Evolutionary conservation across 2,329 filamentous ascomycete genomes (phyloP), one percentile per base, ranked within the genome.

Genomic region (Aureobasidium sp.): DNA sequence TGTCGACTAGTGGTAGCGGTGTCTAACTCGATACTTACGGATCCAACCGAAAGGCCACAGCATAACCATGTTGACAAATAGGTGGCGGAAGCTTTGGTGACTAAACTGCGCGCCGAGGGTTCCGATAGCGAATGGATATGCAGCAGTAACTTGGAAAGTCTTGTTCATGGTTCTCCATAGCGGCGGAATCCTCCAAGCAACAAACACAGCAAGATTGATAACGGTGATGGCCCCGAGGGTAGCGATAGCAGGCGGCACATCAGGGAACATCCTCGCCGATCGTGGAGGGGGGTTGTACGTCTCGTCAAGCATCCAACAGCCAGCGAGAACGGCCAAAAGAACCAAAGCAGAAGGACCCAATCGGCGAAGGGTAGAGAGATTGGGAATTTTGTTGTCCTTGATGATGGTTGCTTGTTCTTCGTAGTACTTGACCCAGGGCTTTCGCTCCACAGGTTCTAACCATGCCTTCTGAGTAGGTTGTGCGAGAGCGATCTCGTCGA

Each of bases 101-200:
- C 85, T 88, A 74, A 91, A 89, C 53, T 83, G 75, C 65, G 83
- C 83, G 35, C 83, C 82, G 29, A 93, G 67, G 63, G 89, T 71
- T 64, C 81, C 80, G 21, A 83, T 61, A 4, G 87, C 80, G 63
- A 80, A 80, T 9, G 88, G 87, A 55, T 84, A 84, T 7, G 83
- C 86, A 7, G 86, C 79, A 9, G 85, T 76, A 37, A 86, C 71
- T 42, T 88, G 75, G 73, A 89, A 84, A 74, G 87, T 87, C 64
- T 78, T 82, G 73, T 90, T 92, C 65, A 90, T 73, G 17, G 84
- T 55, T 13, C 75, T 73, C 85, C 87, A 93, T 31, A 84, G 67
- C 1, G 83, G 82, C 49, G 87, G 86, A 11, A 84, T 65, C 65
- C 80, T 81, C 85, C 87, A 90, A 29, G 78, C 73, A 25, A 79